Evolutionary conservation across 1,139 yeast species (phyloP), one percentile per base, ranked within the genome.

Genomic region (Magnusiomyces fungicola): DNA sequence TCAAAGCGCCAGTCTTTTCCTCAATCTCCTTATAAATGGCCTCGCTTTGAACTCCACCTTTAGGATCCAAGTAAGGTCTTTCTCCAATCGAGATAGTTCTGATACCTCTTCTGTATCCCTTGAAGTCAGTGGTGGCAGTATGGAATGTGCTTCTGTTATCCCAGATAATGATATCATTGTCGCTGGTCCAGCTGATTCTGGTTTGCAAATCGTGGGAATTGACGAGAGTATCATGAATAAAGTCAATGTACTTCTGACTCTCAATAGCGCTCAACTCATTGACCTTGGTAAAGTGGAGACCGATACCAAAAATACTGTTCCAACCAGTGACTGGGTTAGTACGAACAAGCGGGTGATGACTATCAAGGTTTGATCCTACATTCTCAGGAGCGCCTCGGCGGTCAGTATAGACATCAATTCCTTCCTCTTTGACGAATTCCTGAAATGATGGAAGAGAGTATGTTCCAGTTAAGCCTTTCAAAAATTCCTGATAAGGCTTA

Each of bases 1-100:
- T 34, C 38, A 34, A 34, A 16, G 21, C 6, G 12, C 43, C 43
- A 23, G 25, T 6, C 18, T 25, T 39, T 23, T 39, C 43, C 16
- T 24, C 36, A 22, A 47, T 22, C 4, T 30, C 41, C 3, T 27
- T 41, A 12, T 47, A 40, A 30, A 47, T 47, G 3, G 22, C 72
- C 58, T 77, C 77, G 61, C 82, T 72, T 60, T 78, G 81, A 34
- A 80, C 71, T 60, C 74, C 73, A 24, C 81, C 75, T 23, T 66
- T 60, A 21, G 73, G 70, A 57, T 78, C 80, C 60, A 74, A 78
- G 64, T 53, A 72, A 30, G 82, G 82, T 41, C 65, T 62, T 54
- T 78, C 83, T 36, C 80, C 83, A 57, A 79, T 70, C 0, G 81
- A 69, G 5, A 80, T 77, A 19, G 78, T 82, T 61, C 84, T 70